phyloP scores from a whole-genome alignment of 352 stramenopile species.

The Globisporangium camurandrum region DNA sequence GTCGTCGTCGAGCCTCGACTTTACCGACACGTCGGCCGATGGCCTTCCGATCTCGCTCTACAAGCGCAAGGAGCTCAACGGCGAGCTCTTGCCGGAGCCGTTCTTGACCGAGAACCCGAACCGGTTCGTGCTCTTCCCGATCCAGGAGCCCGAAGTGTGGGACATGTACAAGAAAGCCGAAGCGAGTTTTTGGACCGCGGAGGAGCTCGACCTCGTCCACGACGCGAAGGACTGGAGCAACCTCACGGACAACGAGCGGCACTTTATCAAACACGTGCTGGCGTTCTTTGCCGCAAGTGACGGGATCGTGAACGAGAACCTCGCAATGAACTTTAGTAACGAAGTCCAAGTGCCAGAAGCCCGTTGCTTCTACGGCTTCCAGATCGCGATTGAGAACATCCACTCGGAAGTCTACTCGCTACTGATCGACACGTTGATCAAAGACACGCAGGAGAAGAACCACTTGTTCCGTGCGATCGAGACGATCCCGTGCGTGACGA shows the following conservation, averaged over 20 bases:
- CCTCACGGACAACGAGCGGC: slow-evolving; percentile 93
- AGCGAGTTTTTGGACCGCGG: slow-evolving; percentile 98
- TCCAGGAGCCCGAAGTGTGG: slow-evolving; percentile 97
- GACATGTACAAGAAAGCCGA: slow-evolving; percentile 99
- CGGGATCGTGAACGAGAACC: slow-evolving; percentile 99
- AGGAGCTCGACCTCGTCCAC: slow-evolving; percentile 96
- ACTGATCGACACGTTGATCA: slow-evolving; percentile 99
- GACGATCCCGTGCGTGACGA: slow-evolving; percentile 95
- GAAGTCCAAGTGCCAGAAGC: slow-evolving; percentile 97
- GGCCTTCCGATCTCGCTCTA: slow-evolving; percentile 61
- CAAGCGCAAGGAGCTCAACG: slow-evolving; percentile 83
- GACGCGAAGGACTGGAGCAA: slow-evolving; percentile 94
- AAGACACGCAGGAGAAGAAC: slow-evolving; percentile 91
- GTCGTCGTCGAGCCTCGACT: slow-evolving; percentile 11
- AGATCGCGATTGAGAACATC: slow-evolving; percentile 99
- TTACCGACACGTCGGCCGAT: slow-evolving; percentile 17
- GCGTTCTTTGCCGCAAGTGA: slow-evolving; percentile 98
- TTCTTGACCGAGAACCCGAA: slow-evolving; percentile 94
- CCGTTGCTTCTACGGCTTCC: slow-evolving; percentile 99
- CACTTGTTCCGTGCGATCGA: slow-evolving; percentile 96
- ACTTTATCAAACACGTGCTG: slow-evolving; percentile 97
- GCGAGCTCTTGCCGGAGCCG: slow-evolving; percentile 84
- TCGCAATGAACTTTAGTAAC: slow-evolving; percentile 97
- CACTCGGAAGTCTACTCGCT: slow-evolving; percentile 99
- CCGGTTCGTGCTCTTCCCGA: slow-evolving; percentile 97